These are phyloP conservation scores for Torulaspora microellipsoides DNA, from an alignment of 805 yeast genomes.

Conservation along the genomic window DNA sequence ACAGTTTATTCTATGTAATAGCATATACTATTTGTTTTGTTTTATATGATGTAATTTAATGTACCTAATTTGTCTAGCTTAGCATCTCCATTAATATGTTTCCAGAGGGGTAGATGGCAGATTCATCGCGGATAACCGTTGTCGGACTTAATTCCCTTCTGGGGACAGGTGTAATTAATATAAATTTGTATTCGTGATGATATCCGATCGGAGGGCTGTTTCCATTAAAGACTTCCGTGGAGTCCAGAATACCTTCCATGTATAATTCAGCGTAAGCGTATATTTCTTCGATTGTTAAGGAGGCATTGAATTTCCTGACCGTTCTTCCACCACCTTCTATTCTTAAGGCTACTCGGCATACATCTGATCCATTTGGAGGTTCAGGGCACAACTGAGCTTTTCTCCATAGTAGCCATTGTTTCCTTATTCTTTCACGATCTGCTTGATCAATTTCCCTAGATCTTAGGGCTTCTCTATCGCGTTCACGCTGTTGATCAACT, in stretches of 20 bases:
- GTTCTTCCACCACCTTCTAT: conserved; percentile 59
- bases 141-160: conserved; percentile 41
- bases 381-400: conserved; percentile 32
- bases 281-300: conserved; percentile 53
- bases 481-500: conserved; percentile 55
- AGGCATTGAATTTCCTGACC: conserved; percentile 44
- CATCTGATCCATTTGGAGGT: conserved; percentile 25
- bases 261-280: conserved; percentile 65
- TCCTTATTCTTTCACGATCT: conserved; percentile 24
- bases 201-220: conserved; percentile 38
- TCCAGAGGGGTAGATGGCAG: conserved; percentile 58
- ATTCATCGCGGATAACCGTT: conserved; percentile 39
- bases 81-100: conserved; percentile 48
- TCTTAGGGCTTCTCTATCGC: conserved; percentile 29
- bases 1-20: too few relatives aligned
- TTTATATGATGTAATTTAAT: neutral
- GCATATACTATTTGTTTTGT: too few relatives aligned
- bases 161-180: conserved; percentile 53
- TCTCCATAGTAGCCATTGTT: conserved; percentile 50
- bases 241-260: conserved; percentile 27
- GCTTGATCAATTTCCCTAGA: conserved; percentile 27
- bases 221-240: conserved; percentile 15
- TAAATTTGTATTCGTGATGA: conserved; percentile 45
- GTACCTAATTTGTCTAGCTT: conserved; percentile 3
- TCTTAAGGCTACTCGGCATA: conserved; percentile 67